phyloP scores from a whole-genome alignment of 169 alveolate species.

The Plasmodium reichenowi region DNA sequence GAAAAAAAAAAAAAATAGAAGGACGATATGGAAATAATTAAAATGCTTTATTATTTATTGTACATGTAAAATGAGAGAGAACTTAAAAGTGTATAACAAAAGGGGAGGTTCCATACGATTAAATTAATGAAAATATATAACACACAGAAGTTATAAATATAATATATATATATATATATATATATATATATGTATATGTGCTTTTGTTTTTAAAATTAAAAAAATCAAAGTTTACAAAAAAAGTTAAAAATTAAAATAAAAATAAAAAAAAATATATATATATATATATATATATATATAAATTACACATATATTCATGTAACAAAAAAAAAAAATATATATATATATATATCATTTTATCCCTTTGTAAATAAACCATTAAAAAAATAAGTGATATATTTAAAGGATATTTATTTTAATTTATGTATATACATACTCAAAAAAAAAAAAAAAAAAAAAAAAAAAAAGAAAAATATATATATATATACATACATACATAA shows the following conservation, averaged over 20 bases:
- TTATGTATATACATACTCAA: not conserved
- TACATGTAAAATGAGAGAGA: too few species aligned
- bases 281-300: conserved; percentile 4
- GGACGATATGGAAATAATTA: not conserved
- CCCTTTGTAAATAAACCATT: too few species aligned
- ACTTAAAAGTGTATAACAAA: too few species aligned
- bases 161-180: not conserved
- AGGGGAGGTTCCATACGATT: too few species aligned
- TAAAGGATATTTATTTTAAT: not conserved
- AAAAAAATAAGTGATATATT: too few species aligned
- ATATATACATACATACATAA: not conserved
- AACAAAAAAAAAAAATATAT: not conserved
- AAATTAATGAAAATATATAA: not conserved
- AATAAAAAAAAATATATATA: not conserved
- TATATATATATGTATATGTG: too few species aligned
- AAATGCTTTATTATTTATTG: too few species aligned
- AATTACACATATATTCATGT: not conserved
- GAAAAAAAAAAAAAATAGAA: conserved; percentile 11
- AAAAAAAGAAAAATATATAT: too few species aligned
- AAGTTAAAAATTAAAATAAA: not conserved
- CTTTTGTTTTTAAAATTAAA: too few species aligned
- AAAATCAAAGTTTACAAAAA: too few species aligned
- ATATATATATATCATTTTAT: too few species aligned
- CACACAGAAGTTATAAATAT: not conserved
- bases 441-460: not conserved